Conservation (phyloP, 768 basidiomycete genomes). For the Dictyophora rubrovolvata region DNA sequence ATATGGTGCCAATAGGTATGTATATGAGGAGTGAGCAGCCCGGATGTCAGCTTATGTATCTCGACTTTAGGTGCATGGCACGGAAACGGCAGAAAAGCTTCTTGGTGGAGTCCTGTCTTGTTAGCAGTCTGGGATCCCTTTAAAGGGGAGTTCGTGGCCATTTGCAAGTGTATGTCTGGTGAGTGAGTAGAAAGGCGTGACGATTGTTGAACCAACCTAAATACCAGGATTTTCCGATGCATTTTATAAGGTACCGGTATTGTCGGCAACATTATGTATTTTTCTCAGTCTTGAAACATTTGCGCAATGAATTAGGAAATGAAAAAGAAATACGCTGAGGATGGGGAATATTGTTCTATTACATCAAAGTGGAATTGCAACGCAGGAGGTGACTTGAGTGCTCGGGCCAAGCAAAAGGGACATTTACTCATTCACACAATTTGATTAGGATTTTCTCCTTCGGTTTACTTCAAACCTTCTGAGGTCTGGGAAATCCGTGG, state of each 20-base stretch:
- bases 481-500: constrained; percentile 88
- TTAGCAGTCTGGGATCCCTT: constrained; percentile 65
- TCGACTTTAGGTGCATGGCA: constrained; percentile 59
- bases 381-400: constrained; percentile 42
- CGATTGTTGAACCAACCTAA: neutral
- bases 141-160: constrained; percentile 53
- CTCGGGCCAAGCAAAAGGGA: neutral
- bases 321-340: constrained; percentile 54
- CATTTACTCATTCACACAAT: constrained; percentile 6
- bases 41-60: no score
- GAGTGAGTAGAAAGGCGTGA: constrained; percentile 12
- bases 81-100: constrained; percentile 79
- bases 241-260: constrained; percentile 55
- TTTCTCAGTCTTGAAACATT: neutral
- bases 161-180: constrained; percentile 91
- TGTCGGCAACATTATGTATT: neutral
- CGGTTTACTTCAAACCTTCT: constrained; percentile 58
- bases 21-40: neutral
- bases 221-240: constrained; percentile 67
- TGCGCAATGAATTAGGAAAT: constrained; percentile 35
- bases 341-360: constrained; percentile 42
- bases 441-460: constrained; percentile 46
- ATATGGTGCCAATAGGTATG: constrained; percentile 57
- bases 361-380: constrained; percentile 51
- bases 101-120: constrained; percentile 89